Conservation (phyloP, 306 rosid species). For the Malus orientalis region DNA sequence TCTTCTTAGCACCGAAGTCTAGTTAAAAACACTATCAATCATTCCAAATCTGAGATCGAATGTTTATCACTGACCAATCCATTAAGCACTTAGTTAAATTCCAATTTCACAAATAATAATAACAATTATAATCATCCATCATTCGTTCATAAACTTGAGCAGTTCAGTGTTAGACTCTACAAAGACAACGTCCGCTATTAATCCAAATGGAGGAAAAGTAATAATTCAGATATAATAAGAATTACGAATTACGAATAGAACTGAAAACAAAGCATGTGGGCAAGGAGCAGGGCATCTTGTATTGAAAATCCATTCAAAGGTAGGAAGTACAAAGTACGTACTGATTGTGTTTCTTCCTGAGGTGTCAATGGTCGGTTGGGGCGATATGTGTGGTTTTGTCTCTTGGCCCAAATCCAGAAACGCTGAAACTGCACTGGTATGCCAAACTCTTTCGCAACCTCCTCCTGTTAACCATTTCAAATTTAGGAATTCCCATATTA, state of each 20-base stretch:
- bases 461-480: conserved; percentile 52
- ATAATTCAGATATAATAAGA: background rate
- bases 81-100: background rate
- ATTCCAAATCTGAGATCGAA: background rate
- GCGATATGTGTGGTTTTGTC: conserved; percentile 84
- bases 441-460: conserved; percentile 73
- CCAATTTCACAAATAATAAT: too few species aligned
- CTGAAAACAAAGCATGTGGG: background rate
- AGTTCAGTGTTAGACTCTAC: background rate
- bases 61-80: background rate
- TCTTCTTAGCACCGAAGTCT: background rate
- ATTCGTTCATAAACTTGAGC: background rate
- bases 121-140: background rate
- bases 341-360: conserved; percentile 80
- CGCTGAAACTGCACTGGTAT: conserved; percentile 79
- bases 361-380: conserved; percentile 65
- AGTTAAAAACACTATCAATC: background rate
- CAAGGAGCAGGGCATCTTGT: background rate
- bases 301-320: background rate
- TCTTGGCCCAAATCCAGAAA: conserved; percentile 94
- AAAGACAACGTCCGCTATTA: background rate
- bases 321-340: conserved; percentile 12
- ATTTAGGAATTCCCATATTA: background rate
- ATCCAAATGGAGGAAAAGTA: background rate
- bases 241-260: background rate